Conservation (phyloP, 2,329 filamentous ascomycete species). For the Epichloe aotearoae region DNA sequence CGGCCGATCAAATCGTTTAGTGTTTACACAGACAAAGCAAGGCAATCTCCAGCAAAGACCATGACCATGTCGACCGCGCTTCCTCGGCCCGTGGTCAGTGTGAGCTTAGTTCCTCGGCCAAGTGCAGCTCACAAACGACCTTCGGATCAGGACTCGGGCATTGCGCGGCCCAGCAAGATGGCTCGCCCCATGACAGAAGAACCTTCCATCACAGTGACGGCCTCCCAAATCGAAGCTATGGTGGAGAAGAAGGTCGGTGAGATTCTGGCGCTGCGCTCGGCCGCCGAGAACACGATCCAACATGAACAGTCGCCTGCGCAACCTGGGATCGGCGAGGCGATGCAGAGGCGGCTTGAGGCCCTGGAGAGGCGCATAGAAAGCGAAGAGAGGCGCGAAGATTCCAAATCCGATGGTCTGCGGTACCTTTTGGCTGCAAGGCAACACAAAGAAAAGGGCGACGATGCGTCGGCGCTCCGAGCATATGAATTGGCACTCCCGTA, state of each 20-base stretch:
- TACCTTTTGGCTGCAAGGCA: constrained; percentile 86
- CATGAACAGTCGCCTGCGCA: constrained; percentile 19
- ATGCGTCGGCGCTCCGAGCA: constrained; percentile 65
- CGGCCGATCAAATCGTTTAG: constrained; percentile 76
- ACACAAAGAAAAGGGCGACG: constrained; percentile 72
- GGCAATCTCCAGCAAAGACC: constrained; percentile 12
- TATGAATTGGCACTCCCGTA: constrained; percentile 74
- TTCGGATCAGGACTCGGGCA: constrained; percentile 24
- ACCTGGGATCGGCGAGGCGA: constrained; percentile 55
- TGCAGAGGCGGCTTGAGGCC: constrained; percentile 69
- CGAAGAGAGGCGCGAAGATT: constrained; percentile 50
- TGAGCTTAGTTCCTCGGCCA: constrained; percentile 7
- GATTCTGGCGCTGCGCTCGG: constrained; percentile 61
- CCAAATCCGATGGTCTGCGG: constrained; percentile 67
- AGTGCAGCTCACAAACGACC: constrained; percentile 25
- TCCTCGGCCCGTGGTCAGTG: constrained; percentile 20
- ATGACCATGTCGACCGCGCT: constrained; percentile 16
- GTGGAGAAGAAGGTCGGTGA: constrained; percentile 87
- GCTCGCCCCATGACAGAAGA: constrained; percentile 23
- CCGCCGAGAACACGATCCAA: constrained; percentile 29
- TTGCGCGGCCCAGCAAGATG: constrained; percentile 35
- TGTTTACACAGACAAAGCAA: constrained; percentile 68
- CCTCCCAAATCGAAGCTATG: constrained; percentile 74
- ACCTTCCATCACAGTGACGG: constrained; percentile 39
- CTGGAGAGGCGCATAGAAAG: constrained; percentile 73